phyloP scores from a whole-genome alignment of 345 rosid genomes.

The Raphanus raphanistrum region DNA sequence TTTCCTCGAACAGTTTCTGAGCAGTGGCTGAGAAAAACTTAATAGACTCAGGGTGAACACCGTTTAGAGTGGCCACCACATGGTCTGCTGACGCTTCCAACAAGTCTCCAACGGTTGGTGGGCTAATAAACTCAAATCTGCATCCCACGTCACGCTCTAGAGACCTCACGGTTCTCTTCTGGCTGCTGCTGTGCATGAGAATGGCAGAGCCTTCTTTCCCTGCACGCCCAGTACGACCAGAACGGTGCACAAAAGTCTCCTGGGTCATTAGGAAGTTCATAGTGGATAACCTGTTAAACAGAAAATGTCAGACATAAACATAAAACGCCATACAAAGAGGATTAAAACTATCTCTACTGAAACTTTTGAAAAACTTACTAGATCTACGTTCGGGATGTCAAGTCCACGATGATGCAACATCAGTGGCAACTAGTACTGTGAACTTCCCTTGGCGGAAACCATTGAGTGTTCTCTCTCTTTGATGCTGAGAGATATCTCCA shows the following conservation, averaged over 20 bases:
- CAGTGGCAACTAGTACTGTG: conserved; percentile 97
- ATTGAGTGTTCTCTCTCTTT: conserved; percentile 96
- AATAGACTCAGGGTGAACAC: conserved; percentile 85
- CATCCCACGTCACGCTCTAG: conserved; percentile 94
- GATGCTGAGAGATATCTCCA: conserved; percentile 98
- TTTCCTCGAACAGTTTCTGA: conserved; percentile 63
- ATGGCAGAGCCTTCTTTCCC: conserved; percentile 96
- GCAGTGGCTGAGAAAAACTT: conserved; percentile 83
- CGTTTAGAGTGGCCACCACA: conserved; percentile 75
- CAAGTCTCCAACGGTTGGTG: conserved; percentile 74
- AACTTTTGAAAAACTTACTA: conserved; percentile 49
- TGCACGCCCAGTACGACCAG: conserved; percentile 99
- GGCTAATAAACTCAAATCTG: conserved; percentile 81
- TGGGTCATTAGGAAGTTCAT: conserved; percentile 94
- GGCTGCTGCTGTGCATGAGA: conserved; percentile 78
- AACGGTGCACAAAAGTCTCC: conserved; percentile 99
- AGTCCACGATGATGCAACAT: conserved; percentile 98
- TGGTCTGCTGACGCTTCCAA: conserved; percentile 89
- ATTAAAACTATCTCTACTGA: background rate
- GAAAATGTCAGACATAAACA: conserved; percentile 25
- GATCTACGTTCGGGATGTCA: conserved; percentile 95
- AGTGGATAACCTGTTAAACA: conserved; percentile 75
- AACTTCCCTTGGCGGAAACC: conserved; percentile 95
- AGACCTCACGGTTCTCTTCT: conserved; percentile 82
- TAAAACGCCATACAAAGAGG: background rate